phyloP scores from a whole-genome alignment of 306 rosid genomes.

The Vigna hirtella region DNA sequence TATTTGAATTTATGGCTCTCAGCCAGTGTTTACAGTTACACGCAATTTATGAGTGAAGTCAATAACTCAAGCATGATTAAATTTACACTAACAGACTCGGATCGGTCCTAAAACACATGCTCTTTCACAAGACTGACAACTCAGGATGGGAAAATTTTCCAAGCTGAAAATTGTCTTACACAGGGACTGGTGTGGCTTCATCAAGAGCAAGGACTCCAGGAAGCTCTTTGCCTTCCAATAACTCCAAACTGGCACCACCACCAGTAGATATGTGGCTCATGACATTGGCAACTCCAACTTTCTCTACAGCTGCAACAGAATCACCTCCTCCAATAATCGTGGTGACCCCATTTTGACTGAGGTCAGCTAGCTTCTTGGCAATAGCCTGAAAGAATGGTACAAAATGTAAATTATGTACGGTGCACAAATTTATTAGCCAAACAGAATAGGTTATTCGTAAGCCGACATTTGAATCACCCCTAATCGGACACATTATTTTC shows the following conservation, averaged over 20 bases:
- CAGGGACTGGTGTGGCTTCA: slow-evolving; percentile 78
- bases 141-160: slow-evolving; percentile 39
- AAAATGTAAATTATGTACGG: slow-evolving; percentile 1
- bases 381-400: slow-evolving; percentile 63
- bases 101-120: slow-evolving; percentile 57
- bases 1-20: slow-evolving; percentile 56
- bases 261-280: slow-evolving; percentile 99
- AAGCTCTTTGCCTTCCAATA: slow-evolving; percentile 98
- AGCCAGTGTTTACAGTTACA: slow-evolving; percentile 56
- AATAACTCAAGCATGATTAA: slow-evolving; percentile 53
- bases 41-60: slow-evolving; percentile 48
- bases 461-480: slow-evolving; percentile 24
- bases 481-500: background rate
- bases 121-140: slow-evolving; percentile 58
- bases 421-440: background rate
- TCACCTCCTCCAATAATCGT: slow-evolving; percentile 99
- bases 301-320: slow-evolving; percentile 98
- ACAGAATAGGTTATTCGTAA: background rate
- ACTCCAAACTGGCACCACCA: slow-evolving; percentile 99
- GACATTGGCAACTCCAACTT: slow-evolving; percentile 91
- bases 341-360: slow-evolving; percentile 95
- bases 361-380: slow-evolving; percentile 95
- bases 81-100: slow-evolving; percentile 62
- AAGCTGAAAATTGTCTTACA: slow-evolving; percentile 66
- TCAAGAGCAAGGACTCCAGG: slow-evolving; percentile 99